phyloP scores from a whole-genome alignment of 2,329 filamentous ascomycete genomes.

The Penicillium olsonii region DNA sequence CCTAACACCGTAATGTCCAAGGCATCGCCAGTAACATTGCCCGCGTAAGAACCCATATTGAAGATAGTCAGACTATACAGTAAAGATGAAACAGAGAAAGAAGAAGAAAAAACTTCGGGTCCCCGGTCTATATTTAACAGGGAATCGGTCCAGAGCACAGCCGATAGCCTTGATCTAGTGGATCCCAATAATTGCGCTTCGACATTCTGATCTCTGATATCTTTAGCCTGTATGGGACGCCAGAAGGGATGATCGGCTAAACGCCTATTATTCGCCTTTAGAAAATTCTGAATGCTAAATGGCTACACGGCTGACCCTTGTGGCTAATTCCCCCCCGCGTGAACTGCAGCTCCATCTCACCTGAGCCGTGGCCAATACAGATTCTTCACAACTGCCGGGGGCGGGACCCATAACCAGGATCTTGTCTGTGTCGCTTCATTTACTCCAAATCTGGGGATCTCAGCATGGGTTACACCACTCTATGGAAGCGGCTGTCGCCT shows the following conservation, averaged over 20 bases:
- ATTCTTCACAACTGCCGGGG: not conserved
- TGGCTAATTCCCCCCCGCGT: not conserved
- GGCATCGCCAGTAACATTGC: slow-evolving; percentile 24
- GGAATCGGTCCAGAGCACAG: not conserved
- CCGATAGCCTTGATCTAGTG: not conserved
- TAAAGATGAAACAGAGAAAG: not conserved
- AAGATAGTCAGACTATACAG: not conserved
- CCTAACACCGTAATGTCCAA: slow-evolving; percentile 58
- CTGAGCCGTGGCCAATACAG: not conserved
- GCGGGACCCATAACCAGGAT: slow-evolving; percentile 19
- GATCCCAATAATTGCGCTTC: slow-evolving; percentile 1
- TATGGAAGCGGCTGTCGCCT: slow-evolving; percentile 48
- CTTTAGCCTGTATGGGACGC: not conserved
- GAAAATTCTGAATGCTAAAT: slow-evolving; percentile 10
- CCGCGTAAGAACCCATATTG: slow-evolving; percentile 15
- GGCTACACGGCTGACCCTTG: slow-evolving; percentile 20
- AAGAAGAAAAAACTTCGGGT: not conserved
- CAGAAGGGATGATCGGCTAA: slow-evolving; percentile 19
- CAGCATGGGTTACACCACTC: slow-evolving; percentile 42
- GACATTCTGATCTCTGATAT: not conserved
- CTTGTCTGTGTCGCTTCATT: not conserved
- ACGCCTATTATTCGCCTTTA: slow-evolving; percentile 12
- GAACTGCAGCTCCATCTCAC: not conserved
- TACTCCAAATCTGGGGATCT: not conserved
- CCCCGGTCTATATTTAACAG: slow-evolving; percentile 4